Base-by-base conservation (phyloP, 768 basidiomycete genomes). In the Pisolithus microcarpus region DNA sequence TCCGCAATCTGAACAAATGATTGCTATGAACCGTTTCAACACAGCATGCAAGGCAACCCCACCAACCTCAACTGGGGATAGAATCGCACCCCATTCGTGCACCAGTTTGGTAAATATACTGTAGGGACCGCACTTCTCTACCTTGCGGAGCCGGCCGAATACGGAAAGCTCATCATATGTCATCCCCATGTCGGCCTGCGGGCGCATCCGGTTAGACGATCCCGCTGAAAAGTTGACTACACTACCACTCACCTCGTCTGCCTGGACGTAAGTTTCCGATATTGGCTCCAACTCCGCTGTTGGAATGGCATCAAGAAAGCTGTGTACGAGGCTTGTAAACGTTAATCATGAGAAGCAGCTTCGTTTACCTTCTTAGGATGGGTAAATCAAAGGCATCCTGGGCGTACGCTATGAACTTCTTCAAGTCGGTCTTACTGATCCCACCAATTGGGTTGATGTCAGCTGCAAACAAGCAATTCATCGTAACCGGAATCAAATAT, bases 371-470 rank as follows among this genome's bases (percentile, higher is more conserved):
- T 34, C 71, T 74, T 40, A 99, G 74, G 51, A 98, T 79, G 0
- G 94, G 94, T 36, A 99, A 70, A 30, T 92, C 81, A 58, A 97
- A 96, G 1, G 82, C 74, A 48, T 70, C 73, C 53, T 80, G 72
- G 1, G 91, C 93, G 57, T 85, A 93, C 0, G 82, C 84, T 55
- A 99, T 96, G 65, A 98, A 98, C 58, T 84, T 85, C 74, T 96
- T 99, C 52, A 98, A 70, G 67, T 98, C 96, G 0, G 92, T 93
- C 71, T 99, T 98, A 66, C 91, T 95, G 64, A 99, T 97, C 0
- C 88, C 91, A 2, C 96, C 96, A 53, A 99, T 99, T 3, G 96
- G 96, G 66, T 99, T 99, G 62, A 99, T 83, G 65, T 99, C 96
- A 53, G 96, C 96, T 84, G 18, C 7, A 23, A 30, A 2, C 36